These are phyloP conservation scores for Salicornia ramosissima DNA, from an alignment of 148 eudicot species.

Conservation along the genomic window DNA sequence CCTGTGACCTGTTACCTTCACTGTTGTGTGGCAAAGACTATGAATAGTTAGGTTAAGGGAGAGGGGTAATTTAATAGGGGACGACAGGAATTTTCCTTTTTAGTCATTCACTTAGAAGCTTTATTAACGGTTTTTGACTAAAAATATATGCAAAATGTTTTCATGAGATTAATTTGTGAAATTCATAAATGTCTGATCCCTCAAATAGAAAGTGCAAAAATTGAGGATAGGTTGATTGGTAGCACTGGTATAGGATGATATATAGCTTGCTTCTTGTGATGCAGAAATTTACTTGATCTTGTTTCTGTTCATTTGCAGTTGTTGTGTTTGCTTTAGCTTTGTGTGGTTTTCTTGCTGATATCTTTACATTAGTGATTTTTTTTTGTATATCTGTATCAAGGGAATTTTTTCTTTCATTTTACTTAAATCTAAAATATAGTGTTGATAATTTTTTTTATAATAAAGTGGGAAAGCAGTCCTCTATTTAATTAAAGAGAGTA, in stretches of 20 bases:
- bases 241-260: not conserved
- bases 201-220: not conserved
- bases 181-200: not conserved
- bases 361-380: too few relatives aligned
- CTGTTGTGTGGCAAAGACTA: not conserved
- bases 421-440: too few relatives aligned
- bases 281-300: constrained; percentile 8
- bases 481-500: not conserved
- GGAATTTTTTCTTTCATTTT: too few relatives aligned
- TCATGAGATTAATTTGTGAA: not conserved
- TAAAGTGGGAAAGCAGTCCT: not conserved
- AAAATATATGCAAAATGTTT: not conserved
- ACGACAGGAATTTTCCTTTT: too few relatives aligned
- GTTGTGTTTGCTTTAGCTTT: not conserved
- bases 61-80: not conserved
- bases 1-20: not conserved
- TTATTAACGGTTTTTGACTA: not conserved
- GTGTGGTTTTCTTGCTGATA: too few relatives aligned
- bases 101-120: too few relatives aligned
- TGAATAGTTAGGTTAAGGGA: not conserved
- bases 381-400: too few relatives aligned
- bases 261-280: not conserved
- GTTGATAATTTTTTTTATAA: too few relatives aligned
- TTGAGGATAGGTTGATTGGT: not conserved
- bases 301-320: not conserved